These are phyloP conservation scores for Leccinum huronense DNA, from an alignment of 1,284 basidiomycete species.

Conservation along the genomic window DNA sequence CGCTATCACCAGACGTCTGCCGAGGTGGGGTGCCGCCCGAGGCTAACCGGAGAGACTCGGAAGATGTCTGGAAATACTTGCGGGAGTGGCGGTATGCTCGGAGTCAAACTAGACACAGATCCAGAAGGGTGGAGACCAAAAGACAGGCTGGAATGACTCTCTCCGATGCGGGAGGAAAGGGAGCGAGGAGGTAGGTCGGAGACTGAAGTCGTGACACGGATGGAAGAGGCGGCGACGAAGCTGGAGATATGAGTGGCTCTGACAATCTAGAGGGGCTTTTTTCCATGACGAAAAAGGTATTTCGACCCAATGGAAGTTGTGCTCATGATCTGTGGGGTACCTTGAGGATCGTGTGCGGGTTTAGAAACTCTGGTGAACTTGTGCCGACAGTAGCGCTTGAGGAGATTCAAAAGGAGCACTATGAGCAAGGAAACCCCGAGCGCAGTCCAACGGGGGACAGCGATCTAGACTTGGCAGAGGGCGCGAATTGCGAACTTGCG, in stretches of 20 bases:
- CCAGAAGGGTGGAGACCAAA: background rate
- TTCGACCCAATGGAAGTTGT: background rate
- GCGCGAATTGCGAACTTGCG: no score
- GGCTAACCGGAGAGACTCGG: background rate
- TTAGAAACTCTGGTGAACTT: conserved; percentile 26
- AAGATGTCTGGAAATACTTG: background rate
- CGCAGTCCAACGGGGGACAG: conserved; percentile 6
- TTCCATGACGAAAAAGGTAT: conserved; percentile 9
- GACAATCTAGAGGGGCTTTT: conserved; percentile 23
- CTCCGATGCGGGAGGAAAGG: conserved; percentile 1
- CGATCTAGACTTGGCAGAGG: no score
- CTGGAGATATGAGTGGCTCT: conserved; percentile 25
- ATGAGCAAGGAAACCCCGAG: conserved; percentile 21
- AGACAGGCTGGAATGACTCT: background rate
- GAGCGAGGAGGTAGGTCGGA: conserved; percentile 2
- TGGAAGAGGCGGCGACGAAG: conserved; percentile 13
- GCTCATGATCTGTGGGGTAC: conserved; percentile 1
- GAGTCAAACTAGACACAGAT: conserved; percentile 2
- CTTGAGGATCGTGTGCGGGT: conserved; percentile 4
- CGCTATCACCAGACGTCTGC: background rate
- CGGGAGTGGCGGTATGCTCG: conserved; percentile 10
- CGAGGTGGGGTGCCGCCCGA: background rate
- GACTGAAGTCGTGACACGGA: conserved; percentile 7
- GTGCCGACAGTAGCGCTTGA: conserved; percentile 13
- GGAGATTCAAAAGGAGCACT: conserved; percentile 19